Evolutionary conservation across 2,329 filamentous ascomycete genomes (phyloP).

Genomic region (Trichoderma atroviride): DNA sequence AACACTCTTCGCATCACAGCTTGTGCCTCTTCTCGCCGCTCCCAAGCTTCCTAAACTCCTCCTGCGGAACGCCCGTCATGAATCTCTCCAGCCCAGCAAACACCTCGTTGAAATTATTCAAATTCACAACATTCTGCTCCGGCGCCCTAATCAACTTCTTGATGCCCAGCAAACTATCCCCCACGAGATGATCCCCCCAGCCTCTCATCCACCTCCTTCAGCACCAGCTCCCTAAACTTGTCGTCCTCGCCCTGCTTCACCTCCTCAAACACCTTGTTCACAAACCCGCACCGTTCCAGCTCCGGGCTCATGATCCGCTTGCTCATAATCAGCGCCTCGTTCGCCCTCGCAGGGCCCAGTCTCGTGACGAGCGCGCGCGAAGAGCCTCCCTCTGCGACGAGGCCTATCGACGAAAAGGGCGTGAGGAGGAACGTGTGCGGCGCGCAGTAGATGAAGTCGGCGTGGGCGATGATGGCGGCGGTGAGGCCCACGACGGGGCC

Average conservation of each 20-base stretch:
- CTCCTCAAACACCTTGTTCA: slow-evolving; percentile 76
- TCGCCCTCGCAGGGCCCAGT: slow-evolving; percentile 78
- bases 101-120: slow-evolving; percentile 79
- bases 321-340: slow-evolving; percentile 92
- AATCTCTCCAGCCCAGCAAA: slow-evolving; percentile 85
- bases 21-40: slow-evolving; percentile 93
- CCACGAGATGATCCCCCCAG: slow-evolving; percentile 77
- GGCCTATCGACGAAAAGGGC: slow-evolving; percentile 85
- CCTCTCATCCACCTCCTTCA: slow-evolving; percentile 78
- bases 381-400: slow-evolving; percentile 87
- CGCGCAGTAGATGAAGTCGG: slow-evolving; percentile 89
- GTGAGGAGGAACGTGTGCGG: slow-evolving; percentile 85
- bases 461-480: slow-evolving; percentile 78
- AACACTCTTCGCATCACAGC: slow-evolving; percentile 54
- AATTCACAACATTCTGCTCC: slow-evolving; percentile 71
- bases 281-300: slow-evolving; percentile 75
- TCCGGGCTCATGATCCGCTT: slow-evolving; percentile 74
- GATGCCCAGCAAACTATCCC: slow-evolving; percentile 77
- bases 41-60: slow-evolving; percentile 84
- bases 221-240: slow-evolving; percentile 70
- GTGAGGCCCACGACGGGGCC: slow-evolving; percentile 88
- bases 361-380: slow-evolving; percentile 77
- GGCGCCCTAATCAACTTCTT: slow-evolving; percentile 80
- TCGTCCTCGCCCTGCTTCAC: slow-evolving; percentile 62
- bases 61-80: slow-evolving; percentile 76